phyloP scores from a whole-genome alignment of 164 flowering plant species.

The Brasenia schreberi region DNA sequence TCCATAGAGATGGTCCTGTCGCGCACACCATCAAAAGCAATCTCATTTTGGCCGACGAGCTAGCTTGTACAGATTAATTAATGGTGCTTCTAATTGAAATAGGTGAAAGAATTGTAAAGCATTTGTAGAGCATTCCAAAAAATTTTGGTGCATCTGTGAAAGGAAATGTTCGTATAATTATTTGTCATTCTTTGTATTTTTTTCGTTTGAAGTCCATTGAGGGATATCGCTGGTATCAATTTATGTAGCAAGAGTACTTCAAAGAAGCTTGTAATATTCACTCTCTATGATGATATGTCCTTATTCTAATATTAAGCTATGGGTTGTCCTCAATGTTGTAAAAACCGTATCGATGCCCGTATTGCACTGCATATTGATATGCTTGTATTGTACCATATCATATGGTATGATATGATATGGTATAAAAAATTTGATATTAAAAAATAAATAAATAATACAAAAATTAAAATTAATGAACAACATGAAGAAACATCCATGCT shows the following conservation, averaged over 20 bases:
- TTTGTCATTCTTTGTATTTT: not conserved
- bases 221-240: not conserved
- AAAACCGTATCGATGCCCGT: too few relatives aligned
- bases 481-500: too few relatives aligned
- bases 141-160: not conserved
- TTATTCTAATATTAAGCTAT: too few relatives aligned
- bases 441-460: too few relatives aligned
- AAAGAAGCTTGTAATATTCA: not conserved
- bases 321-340: too few relatives aligned
- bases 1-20: not conserved
- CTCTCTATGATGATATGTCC: too few relatives aligned
- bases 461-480: too few relatives aligned
- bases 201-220: not conserved
- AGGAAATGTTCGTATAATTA: not conserved
- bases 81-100: not conserved
- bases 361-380: too few relatives aligned
- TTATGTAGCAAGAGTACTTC: not conserved
- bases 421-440: too few relatives aligned
- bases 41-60: not conserved
- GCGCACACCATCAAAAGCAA: not conserved
- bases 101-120: not conserved
- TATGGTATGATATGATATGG: too few relatives aligned
- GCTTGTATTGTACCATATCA: too few relatives aligned
- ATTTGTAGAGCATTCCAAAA: not conserved
- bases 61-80: not conserved